Evolutionary conservation across 805 yeast species (phyloP), one percentile per base, ranked within the genome.

Genomic region (Ogataea haglerorum): DNA sequence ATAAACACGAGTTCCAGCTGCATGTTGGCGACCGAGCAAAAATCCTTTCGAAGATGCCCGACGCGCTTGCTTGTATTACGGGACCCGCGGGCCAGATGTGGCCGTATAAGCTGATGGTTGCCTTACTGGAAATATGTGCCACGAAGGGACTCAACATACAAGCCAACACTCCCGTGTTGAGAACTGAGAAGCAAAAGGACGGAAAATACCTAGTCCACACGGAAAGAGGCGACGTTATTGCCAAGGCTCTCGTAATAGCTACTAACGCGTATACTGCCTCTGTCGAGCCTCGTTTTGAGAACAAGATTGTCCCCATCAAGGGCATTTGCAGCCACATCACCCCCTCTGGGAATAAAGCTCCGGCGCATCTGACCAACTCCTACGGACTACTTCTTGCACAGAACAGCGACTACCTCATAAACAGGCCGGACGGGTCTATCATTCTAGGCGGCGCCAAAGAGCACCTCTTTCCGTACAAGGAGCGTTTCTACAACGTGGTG

Each of bases 11-110:
- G 36, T 42, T 65, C 27, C 67, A 65, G 43, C 43, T 68, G 6
- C 23, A 50, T 3, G 46, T 40, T 27, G 70, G 69, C 10, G 65
- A 62, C 12, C 45, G 30, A 8, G 66, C 67, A 2, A 52, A 42
- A 34, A 36, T 50, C 4, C 42, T 58, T 25, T 54, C 64, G 3
- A 63, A 67, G 29, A 54, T 52, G 28, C 57, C 51, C 12, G 44
- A 49, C 3, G 53, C 63, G 17, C 43, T 47, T 10, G 60, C 64
- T 12, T 62, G 65, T 13, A 39, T 68, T 15, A 53, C 63, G 2
- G 62, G 59, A 40, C 67, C 73, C 5, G 73, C 75, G 3, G 69
- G 70, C 5, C 64, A 67, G 6, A 52, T 72, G 38, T 70, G 74
- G 64, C 73, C 76, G 4, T 68, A 72, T 51, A 66, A 65, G 46